These are phyloP conservation scores for Pseudogymnoascus sp. DNA, from an alignment of 2,329 filamentous ascomycete species.

Conservation along the genomic window DNA sequence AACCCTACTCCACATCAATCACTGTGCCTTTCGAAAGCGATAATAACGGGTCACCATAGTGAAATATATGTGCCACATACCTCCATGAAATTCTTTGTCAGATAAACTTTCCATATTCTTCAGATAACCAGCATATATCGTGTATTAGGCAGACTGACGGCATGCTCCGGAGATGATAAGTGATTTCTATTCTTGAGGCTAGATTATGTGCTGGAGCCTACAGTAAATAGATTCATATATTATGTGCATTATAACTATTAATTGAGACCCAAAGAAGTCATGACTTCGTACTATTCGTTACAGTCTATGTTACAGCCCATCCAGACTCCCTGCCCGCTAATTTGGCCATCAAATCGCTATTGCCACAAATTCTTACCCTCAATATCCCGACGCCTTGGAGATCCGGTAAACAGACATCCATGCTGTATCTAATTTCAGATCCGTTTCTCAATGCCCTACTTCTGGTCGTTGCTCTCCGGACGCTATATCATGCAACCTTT, in stretches of 20 bases:
- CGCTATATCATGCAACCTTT: constrained; percentile 18
- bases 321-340: not conserved
- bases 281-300: not conserved
- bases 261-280: not conserved
- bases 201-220: not conserved
- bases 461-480: not conserved
- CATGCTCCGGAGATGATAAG: not conserved
- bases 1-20: not conserved
- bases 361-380: not conserved
- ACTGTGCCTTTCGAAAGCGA: not conserved
- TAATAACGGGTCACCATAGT: not conserved
- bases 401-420: not conserved
- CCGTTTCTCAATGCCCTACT: not conserved
- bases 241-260: not conserved
- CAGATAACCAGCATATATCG: not conserved
- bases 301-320: not conserved
- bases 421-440: not conserved
- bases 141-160: not conserved
- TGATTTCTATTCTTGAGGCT: not conserved
- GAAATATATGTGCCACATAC: not conserved
- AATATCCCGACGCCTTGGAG: not conserved
- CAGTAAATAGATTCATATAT: not conserved
- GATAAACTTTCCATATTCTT: not conserved
- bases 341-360: not conserved
- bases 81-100: not conserved